These are phyloP conservation scores for Flammula alnicola DNA, from an alignment of 1,284 basidiomycete genomes.

Conservation along the genomic window DNA sequence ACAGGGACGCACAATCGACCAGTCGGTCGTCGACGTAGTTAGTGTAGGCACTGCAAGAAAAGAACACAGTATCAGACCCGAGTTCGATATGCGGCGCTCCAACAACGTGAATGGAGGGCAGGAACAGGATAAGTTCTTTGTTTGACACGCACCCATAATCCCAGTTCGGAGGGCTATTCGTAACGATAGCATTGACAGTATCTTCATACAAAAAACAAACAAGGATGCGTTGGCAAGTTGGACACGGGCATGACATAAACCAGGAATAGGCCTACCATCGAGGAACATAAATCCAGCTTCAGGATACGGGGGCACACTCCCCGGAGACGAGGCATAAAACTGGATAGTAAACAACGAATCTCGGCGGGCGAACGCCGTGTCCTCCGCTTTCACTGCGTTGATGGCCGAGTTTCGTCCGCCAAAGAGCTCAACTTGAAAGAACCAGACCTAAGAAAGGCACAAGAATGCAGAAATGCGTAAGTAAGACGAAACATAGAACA, in stretches of 20 bases:
- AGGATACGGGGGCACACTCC: slow-evolving; percentile 40
- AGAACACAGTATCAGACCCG: too few relatives aligned
- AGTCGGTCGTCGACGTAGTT: slow-evolving; percentile 48
- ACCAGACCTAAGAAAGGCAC: slow-evolving; percentile 45
- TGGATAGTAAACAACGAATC: slow-evolving; percentile 45
- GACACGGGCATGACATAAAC: too few relatives aligned
- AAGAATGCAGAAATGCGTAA: neutral
- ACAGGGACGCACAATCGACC: slow-evolving; percentile 36
- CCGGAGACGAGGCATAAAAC: slow-evolving; percentile 42
- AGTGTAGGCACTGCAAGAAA: slow-evolving; percentile 39
- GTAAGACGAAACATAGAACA: neutral
- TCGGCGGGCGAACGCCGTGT: slow-evolving; percentile 46
- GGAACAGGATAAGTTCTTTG: neutral
- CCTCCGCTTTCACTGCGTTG: slow-evolving; percentile 37
- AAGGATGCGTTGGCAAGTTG: neutral
- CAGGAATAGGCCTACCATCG: slow-evolving; percentile 31
- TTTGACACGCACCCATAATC: slow-evolving; percentile 41
- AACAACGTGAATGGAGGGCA: neutral
- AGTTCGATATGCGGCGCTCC: too few relatives aligned
- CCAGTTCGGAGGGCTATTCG: slow-evolving; percentile 44
- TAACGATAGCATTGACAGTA: slow-evolving; percentile 36
- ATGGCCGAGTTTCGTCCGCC: slow-evolving; percentile 47
- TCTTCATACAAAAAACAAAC: slow-evolving; percentile 22
- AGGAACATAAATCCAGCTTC: slow-evolving; percentile 40
- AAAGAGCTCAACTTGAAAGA: slow-evolving; percentile 46